A percentile compares a stretch with the other conserved stretches of the same genome.
phyloP scores from a whole-genome alignment of 441 rosid genomes.

The Melianthus villosus region DNA sequence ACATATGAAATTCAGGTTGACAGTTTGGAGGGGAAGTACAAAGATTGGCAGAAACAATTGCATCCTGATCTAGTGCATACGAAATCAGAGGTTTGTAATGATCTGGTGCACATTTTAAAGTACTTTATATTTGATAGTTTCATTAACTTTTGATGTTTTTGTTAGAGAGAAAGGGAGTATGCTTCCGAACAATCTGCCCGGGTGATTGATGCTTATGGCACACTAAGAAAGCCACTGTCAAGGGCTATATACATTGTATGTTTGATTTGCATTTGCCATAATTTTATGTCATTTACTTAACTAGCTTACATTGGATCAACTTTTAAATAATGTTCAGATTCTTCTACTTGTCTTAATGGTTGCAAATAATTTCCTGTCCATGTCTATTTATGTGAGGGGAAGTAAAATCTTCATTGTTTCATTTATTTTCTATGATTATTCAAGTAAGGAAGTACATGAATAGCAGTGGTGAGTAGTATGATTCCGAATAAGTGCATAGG shows the following conservation, averaged over 20 bases:
- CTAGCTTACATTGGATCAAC: neutral
- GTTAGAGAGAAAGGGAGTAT: constrained; percentile 58
- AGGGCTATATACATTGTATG: constrained; percentile 79
- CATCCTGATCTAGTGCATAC: constrained; percentile 96
- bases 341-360: too few relatives aligned
- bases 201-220: constrained; percentile 68
- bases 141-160: constrained; percentile 1
- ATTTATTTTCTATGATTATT: too few relatives aligned
- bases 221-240: constrained; percentile 36
- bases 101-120: neutral
- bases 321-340: neutral
- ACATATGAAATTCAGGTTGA: constrained; percentile 39
- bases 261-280: too few relatives aligned
- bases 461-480: too few relatives aligned
- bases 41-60: constrained; percentile 79
- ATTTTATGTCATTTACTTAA: too few relatives aligned
- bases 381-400: too few relatives aligned
- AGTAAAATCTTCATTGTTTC: too few relatives aligned
- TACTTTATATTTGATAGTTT: too few relatives aligned
- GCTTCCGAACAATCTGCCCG: constrained; percentile 83
- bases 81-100: constrained; percentile 50
- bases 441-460: too few relatives aligned
- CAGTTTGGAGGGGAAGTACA: constrained; percentile 55
- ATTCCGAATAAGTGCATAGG: too few relatives aligned
- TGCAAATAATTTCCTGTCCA: too few relatives aligned